Conservation (phyloP, 192 early-diverging fungal genomes). For the Linnemannia hyalina region DNA sequence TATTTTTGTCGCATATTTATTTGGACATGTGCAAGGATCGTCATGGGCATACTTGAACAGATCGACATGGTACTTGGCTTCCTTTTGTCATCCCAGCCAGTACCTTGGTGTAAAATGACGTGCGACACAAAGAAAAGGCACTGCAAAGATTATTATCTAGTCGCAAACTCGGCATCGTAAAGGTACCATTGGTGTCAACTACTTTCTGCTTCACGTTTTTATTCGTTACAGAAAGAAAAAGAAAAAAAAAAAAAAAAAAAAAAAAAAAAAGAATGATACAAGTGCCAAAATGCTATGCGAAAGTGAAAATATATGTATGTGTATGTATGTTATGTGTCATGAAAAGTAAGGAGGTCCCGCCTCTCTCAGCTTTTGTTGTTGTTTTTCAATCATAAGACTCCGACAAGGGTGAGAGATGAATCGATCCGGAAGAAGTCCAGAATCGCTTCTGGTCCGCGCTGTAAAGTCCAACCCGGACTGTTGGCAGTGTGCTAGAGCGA, state of each 20-base stretch:
- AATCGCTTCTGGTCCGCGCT: conserved; percentile 31
- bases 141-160: too few relatives aligned
- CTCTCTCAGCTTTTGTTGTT: neutral
- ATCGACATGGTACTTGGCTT: too few relatives aligned
- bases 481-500: conserved; percentile 23
- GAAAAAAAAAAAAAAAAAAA: neutral
- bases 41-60: too few relatives aligned
- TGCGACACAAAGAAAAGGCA: too few relatives aligned
- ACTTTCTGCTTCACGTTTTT: too few relatives aligned
- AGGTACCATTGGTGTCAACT: too few relatives aligned
- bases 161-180: too few relatives aligned
- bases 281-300: neutral
- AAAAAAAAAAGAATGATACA: neutral
- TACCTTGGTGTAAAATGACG: too few relatives aligned
- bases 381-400: neutral
- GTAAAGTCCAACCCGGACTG: conserved; percentile 37
- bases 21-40: too few relatives aligned
- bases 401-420: neutral
- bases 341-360: neutral
- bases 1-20: too few relatives aligned
- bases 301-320: neutral
- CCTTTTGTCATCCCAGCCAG: too few relatives aligned
- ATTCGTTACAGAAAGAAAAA: neutral
- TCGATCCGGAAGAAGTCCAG: conserved; percentile 40
- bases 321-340: neutral